Base-by-base conservation (phyloP, 768 basidiomycete species). In the Tylopilus plumbeoviolaceoides region DNA sequence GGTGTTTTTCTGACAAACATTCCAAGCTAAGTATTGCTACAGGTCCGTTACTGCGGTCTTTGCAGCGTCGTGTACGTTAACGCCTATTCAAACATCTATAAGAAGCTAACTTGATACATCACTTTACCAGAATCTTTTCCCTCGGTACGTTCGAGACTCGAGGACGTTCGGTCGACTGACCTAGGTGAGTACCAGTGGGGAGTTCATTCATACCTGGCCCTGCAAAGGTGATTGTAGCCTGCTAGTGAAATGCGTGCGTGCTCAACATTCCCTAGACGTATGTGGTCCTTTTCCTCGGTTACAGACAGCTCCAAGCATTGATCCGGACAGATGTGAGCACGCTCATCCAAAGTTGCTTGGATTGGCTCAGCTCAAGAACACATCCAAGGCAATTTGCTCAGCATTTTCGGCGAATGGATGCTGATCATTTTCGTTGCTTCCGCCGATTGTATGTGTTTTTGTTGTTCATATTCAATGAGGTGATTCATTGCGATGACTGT, bases 41-140 rank as follows among this genome's bases (percentile, higher is more conserved):
- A 61, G 60, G 25, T 44, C 18, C 60, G 60, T 18, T 62, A 62
- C 21, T 21, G 14, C 7, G 55, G 60, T 12, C 52, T 54, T 20
- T 54, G 43, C 9, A 12, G 11, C 7, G 27, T 46, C 20, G n/a
- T 36, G 59, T 61, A 31, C n/a, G 51, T 39, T 21, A 5, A 17
- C 2, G 21, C 27, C 14, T 31, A 23, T 31, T 17, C 14, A 8
- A 42, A 8, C n/a, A 20, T 9, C 10, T 6, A 17, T 25, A 3
- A 7, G 10, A 44, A n/a, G 21, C 45, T 51, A 8, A 53, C 10
- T 41, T 10, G 14, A 23, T 1, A 15, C 0, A 10, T 40, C 12
- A 18, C 5, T 5, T 11, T 11, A 18, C 35, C 38, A 59, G 57
- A n/a, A 21, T 17, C 1, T 23, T n/a, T 20, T n/a, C 47, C 5